Evolutionary conservation across 495 filamentous ascomycete species (phyloP).

Genomic region (Penicillium chermesinum): DNA sequence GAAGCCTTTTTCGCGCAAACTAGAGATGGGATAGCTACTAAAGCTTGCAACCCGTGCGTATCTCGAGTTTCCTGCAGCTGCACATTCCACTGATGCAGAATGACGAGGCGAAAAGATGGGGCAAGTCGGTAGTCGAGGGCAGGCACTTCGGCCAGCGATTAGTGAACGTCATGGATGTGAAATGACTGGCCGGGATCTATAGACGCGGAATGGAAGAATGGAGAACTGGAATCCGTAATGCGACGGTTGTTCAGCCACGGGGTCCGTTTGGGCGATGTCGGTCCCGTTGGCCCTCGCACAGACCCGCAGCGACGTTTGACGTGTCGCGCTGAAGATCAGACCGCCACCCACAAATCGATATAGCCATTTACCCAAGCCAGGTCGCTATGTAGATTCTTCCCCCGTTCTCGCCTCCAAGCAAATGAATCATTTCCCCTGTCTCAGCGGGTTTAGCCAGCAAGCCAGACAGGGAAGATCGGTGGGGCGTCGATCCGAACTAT

Average conservation of each 20-base stretch:
- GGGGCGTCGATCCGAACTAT: neutral
- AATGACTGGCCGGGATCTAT: neutral
- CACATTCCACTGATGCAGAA: slow-evolving; percentile 18
- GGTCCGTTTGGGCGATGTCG: neutral
- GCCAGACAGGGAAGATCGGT: neutral
- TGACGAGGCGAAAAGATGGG: slow-evolving; percentile 7
- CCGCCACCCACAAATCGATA: too few species aligned
- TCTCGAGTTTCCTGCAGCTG: neutral
- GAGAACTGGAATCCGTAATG: slow-evolving; percentile 15
- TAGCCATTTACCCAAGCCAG: too few species aligned
- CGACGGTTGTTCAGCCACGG: slow-evolving; percentile 1
- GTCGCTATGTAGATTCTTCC: too few species aligned
- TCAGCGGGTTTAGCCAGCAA: too few species aligned
- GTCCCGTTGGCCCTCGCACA: slow-evolving; percentile 2
- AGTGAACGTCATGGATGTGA: too few species aligned
- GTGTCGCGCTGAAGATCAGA: slow-evolving; percentile 14
- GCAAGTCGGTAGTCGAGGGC: too few species aligned
- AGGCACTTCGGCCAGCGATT: too few species aligned
- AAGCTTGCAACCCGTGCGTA: too few species aligned
- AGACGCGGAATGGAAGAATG: slow-evolving; percentile 14
- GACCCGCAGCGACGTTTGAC: slow-evolving; percentile 12
- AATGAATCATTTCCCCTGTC: slow-evolving; percentile 2
- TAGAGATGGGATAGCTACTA: too few species aligned
- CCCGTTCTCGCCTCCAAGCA: too few species aligned
- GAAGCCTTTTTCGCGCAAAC: too few species aligned